A percentile compares a stretch with the other conserved stretches of the same genome.
phyloP scores from a whole-genome alignment of 2,329 filamentous ascomycete species.

The Aspergillus fumigatiaffinis region DNA sequence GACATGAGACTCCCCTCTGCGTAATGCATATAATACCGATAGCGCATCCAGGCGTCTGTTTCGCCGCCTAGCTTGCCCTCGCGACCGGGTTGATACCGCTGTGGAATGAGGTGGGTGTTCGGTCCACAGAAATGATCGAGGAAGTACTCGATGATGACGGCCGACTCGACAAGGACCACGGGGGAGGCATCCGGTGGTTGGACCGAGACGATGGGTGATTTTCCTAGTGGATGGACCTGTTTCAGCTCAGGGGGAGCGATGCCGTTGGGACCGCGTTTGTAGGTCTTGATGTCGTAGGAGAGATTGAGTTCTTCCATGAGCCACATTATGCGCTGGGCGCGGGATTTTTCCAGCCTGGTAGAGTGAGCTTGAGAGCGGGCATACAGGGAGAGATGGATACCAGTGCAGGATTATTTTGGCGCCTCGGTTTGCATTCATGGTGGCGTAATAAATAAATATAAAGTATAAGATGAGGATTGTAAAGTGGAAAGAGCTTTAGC shows the following conservation, averaged over 20 bases:
- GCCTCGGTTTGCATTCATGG: constrained; percentile 15
- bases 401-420: constrained; percentile 62
- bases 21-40: constrained; percentile 74
- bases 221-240: constrained; percentile 78
- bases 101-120: constrained; percentile 43
- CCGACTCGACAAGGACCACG: constrained; percentile 74
- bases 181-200: constrained; percentile 44
- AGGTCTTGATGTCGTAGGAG: constrained; percentile 74
- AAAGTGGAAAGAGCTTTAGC: no score
- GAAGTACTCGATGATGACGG: constrained; percentile 76
- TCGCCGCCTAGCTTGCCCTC: constrained; percentile 56
- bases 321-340: constrained; percentile 79
- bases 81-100: constrained; percentile 48
- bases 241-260: constrained; percentile 72
- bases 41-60: constrained; percentile 58
- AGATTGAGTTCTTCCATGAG: constrained; percentile 78
- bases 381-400: constrained; percentile 35
- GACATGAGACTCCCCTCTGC: constrained; percentile 80
- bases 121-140: constrained; percentile 59
- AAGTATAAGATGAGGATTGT: no score
- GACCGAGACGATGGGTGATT: constrained; percentile 75
- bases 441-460: no score
- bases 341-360: constrained; percentile 73
- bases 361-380: not conserved
- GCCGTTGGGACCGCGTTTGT: constrained; percentile 62